These are phyloP conservation scores for Keithomyces neogunnii DNA, from an alignment of 2,329 filamentous ascomycete species.

Conservation along the genomic window DNA sequence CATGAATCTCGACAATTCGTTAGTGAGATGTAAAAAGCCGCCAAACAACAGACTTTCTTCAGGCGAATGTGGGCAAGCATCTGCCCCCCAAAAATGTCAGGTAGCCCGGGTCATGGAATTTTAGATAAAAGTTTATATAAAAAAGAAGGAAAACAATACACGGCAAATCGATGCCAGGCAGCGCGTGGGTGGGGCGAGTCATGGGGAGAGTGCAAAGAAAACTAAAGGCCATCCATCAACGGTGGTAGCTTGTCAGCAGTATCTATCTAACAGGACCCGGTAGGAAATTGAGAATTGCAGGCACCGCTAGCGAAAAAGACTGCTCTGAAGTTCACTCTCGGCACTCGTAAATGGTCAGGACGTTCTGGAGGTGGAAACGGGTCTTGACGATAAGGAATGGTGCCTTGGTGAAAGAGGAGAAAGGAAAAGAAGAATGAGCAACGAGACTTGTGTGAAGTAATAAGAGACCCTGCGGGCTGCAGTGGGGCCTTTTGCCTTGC, in stretches of 20 bases:
- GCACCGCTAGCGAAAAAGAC: slow-evolving; percentile 98
- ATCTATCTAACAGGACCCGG: slow-evolving; percentile 97
- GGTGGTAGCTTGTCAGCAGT: slow-evolving; percentile 60
- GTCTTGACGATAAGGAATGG: slow-evolving; percentile 94
- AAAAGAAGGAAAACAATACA: too few species aligned
- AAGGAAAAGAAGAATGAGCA: slow-evolving; percentile 18
- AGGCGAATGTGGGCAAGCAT: not conserved
- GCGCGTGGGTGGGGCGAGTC: not conserved
- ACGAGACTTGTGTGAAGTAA: slow-evolving; percentile 10
- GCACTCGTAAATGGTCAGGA: slow-evolving; percentile 89
- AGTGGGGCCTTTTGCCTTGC: slow-evolving; percentile 8
- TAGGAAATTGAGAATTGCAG: slow-evolving; percentile 52
- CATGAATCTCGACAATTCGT: slow-evolving; percentile 5
- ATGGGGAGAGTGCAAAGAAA: not conserved
- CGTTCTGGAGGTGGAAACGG: slow-evolving; percentile 58
- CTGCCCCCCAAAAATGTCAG: not conserved
- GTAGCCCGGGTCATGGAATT: not conserved
- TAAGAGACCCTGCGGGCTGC: slow-evolving; percentile 3
- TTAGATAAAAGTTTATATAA: too few species aligned
- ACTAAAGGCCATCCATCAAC: not conserved
- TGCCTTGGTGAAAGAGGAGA: slow-evolving; percentile 47
- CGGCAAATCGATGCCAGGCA: not conserved
- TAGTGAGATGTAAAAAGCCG: not conserved
- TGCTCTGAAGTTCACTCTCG: slow-evolving; percentile 64
- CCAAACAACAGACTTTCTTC: not conserved